These are phyloP conservation scores for Mortierella sp. DNA, from an alignment of 371 early-diverging fungal genomes.

Conservation along the genomic window DNA sequence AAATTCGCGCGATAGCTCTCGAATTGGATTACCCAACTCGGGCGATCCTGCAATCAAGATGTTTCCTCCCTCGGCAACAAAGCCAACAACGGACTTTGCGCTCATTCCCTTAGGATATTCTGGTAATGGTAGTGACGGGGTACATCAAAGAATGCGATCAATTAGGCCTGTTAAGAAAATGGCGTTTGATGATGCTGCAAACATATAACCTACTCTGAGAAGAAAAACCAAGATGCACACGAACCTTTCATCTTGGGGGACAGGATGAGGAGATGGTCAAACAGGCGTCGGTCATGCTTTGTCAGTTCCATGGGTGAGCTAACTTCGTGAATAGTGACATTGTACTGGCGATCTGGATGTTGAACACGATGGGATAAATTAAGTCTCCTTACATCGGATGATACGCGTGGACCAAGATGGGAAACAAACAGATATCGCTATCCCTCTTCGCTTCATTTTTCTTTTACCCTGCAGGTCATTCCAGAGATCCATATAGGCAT, in stretches of 20 bases:
- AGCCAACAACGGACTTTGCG: conserved; percentile 78
- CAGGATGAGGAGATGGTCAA: conserved; percentile 79
- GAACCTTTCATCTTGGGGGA: conserved; percentile 74
- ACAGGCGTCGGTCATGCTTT: conserved; percentile 65
- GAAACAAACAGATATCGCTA: too few relatives aligned
- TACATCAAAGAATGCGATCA: too few relatives aligned
- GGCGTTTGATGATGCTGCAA: too few relatives aligned
- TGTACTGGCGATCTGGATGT: conserved; percentile 75
- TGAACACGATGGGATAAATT: conserved; percentile 6
- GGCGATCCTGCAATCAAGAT: conserved; percentile 78
- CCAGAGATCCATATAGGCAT: conserved; percentile 70
- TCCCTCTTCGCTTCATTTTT: neutral
- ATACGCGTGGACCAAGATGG: too few relatives aligned
- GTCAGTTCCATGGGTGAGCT: conserved; percentile 56
- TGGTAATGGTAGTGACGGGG: neutral
- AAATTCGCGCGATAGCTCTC: conserved; percentile 88
- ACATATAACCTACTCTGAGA: too few relatives aligned
- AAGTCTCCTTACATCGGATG: too few relatives aligned
- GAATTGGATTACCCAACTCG: conserved; percentile 73
- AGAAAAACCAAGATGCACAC: conserved; percentile 6
- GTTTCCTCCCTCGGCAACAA: conserved; percentile 94
- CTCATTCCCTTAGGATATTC: conserved; percentile 61
- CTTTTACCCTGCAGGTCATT: conserved; percentile 69
- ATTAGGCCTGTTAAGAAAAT: too few relatives aligned
- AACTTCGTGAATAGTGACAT: conserved; percentile 64